phyloP scores from a whole-genome alignment of 2,329 filamentous ascomycete genomes.

The Trichoderma sp. region DNA sequence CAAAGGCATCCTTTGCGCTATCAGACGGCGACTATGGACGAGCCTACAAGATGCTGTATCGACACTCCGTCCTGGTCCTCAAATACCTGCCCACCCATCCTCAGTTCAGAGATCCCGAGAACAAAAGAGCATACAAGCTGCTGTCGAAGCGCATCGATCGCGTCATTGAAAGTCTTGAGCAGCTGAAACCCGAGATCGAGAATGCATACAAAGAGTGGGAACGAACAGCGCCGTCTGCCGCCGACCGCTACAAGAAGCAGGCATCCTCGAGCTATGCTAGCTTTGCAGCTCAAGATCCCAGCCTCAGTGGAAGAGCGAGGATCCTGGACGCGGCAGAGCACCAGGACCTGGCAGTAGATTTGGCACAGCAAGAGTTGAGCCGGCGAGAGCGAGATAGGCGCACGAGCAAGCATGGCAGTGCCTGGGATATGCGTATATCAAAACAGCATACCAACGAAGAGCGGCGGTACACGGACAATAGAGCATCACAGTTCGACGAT shows the following conservation, averaged over 20 bases:
- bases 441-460: slow-evolving; percentile 18
- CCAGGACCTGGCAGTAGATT: slow-evolving; percentile 72
- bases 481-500: slow-evolving; percentile 40
- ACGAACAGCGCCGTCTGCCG: slow-evolving; percentile 46
- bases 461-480: neutral
- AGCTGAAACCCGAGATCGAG: slow-evolving; percentile 76
- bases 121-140: slow-evolving; percentile 62
- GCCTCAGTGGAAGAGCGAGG: slow-evolving; percentile 57
- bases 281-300: slow-evolving; percentile 62
- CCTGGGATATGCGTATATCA: slow-evolving; percentile 48
- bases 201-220: slow-evolving; percentile 69
- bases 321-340: slow-evolving; percentile 72
- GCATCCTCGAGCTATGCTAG: slow-evolving; percentile 43
- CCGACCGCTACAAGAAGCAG: slow-evolving; percentile 2
- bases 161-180: slow-evolving; percentile 72
- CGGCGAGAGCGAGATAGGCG: slow-evolving; percentile 65
- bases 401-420: slow-evolving; percentile 59
- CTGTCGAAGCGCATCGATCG: slow-evolving; percentile 54
- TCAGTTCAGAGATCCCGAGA: slow-evolving; percentile 67
- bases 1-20: slow-evolving; percentile 80
- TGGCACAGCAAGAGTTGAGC: slow-evolving; percentile 72
- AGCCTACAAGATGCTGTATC: slow-evolving; percentile 87
- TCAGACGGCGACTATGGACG: slow-evolving; percentile 83
- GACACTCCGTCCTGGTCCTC: slow-evolving; percentile 83
- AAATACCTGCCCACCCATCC: slow-evolving; percentile 76